These are phyloP conservation scores for Juglanconis sp. DNA, from an alignment of 2,329 filamentous ascomycete genomes.

Conservation along the genomic window DNA sequence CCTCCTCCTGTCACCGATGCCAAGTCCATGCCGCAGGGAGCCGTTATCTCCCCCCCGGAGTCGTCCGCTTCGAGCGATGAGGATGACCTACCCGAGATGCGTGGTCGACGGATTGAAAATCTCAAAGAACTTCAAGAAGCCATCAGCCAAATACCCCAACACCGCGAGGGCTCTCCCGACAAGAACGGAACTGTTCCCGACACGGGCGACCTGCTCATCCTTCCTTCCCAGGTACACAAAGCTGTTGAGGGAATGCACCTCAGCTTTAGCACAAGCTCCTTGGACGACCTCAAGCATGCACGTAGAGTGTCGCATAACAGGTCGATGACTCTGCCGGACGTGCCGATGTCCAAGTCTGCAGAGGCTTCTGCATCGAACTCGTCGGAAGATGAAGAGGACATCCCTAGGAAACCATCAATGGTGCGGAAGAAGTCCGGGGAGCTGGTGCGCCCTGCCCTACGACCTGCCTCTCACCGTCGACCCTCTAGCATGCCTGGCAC, in stretches of 20 bases:
- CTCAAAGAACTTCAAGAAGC: constrained; percentile 75
- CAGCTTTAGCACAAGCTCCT: constrained; percentile 45
- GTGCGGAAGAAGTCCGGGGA: constrained; percentile 98
- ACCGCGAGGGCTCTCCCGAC: constrained; percentile 55
- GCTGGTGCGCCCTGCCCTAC: constrained; percentile 86
- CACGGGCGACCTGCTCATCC: constrained; percentile 33
- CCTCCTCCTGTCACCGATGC: constrained; percentile 75
- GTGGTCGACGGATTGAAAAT: constrained; percentile 49
- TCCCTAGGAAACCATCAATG: constrained; percentile 76
- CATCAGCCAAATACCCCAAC: constrained; percentile 73
- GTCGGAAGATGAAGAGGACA: constrained; percentile 61
- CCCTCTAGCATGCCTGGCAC: constrained; percentile 98
- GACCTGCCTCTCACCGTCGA: constrained; percentile 72
- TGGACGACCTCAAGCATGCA: constrained; percentile 39
- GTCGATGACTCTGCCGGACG: constrained; percentile 53
- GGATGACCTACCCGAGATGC: constrained; percentile 54
- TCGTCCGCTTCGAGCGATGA: constrained; percentile 81
- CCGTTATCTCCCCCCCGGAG: constrained; percentile 87
- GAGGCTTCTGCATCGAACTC: constrained; percentile 51
- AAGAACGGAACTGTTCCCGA: constrained; percentile 22
- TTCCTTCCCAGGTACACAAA: constrained; percentile 32
- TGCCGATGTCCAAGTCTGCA: constrained; percentile 42
- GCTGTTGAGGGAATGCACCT: constrained; percentile 39
- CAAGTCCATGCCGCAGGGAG: constrained; percentile 72
- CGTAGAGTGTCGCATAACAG: constrained; percentile 49